A percentile compares a stretch with the other conserved stretches of the same genome.
Evolutionary conservation across 768 basidiomycete species (phyloP).

Genomic region (Amanita inopinata): DNA sequence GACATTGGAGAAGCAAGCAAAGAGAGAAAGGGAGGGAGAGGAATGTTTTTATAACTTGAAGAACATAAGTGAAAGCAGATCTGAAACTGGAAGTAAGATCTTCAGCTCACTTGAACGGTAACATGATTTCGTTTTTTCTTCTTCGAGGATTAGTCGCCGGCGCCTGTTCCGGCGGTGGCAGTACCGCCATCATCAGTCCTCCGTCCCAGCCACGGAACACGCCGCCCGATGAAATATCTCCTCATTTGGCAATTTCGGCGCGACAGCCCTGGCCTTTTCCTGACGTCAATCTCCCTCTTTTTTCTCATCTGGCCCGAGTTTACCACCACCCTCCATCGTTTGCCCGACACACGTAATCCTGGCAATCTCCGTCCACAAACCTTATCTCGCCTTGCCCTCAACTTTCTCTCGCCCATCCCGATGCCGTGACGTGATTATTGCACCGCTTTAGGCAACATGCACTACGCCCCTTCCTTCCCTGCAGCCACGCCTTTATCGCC

Average conservation of each 20-base stretch:
- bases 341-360: conserved; percentile 3
- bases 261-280: conserved; percentile 7
- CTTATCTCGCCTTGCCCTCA: conserved; percentile 22
- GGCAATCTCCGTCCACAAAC: conserved; percentile 16
- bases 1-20: conserved; percentile 39
- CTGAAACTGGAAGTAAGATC: conserved; percentile 25
- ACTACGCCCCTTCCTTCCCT: conserved; percentile 3
- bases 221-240: too few species aligned
- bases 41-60: conserved; percentile 16
- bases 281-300: conserved; percentile 10
- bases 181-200: conserved; percentile 13
- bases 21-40: conserved; percentile 17
- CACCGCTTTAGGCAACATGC: conserved; percentile 8
- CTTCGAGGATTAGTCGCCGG: conserved; percentile 30
- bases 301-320: conserved; percentile 1
- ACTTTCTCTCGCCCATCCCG: conserved; percentile 16
- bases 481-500: too few species aligned
- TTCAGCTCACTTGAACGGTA: conserved; percentile 13
- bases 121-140: conserved; percentile 19
- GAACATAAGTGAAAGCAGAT: conserved; percentile 28
- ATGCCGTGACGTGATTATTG: conserved; percentile 4
- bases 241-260: not conserved
- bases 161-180: conserved; percentile 24
- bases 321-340: not conserved
- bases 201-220: conserved; percentile 2